These are phyloP conservation scores for Salix exigua DNA, from an alignment of 345 rosid species.

Conservation along the genomic window DNA sequence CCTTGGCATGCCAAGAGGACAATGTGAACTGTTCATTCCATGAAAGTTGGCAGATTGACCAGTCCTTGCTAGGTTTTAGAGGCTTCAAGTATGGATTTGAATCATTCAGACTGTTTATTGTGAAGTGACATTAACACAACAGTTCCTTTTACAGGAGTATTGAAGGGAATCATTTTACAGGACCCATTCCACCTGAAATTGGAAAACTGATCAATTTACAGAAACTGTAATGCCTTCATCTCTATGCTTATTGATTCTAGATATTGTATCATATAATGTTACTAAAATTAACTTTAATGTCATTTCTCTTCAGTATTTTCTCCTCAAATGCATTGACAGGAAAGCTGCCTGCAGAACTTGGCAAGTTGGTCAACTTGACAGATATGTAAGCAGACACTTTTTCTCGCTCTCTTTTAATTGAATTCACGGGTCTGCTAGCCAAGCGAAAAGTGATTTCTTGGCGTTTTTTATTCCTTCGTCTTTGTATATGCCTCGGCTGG, in stretches of 20 bases:
- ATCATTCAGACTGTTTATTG: slow-evolving; percentile 6
- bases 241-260: slow-evolving; percentile 9
- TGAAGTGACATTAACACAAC: background rate
- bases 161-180: slow-evolving; percentile 74
- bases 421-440: background rate
- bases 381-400: slow-evolving; percentile 56
- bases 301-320: slow-evolving; percentile 41
- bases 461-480: background rate
- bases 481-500: background rate
- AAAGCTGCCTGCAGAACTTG: slow-evolving; percentile 46
- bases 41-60: background rate
- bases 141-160: slow-evolving; percentile 52
- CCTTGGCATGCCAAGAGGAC: background rate
- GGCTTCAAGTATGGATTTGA: background rate
- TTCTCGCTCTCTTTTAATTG: background rate
- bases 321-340: slow-evolving; percentile 77
- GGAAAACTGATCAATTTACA: slow-evolving; percentile 52
- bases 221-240: slow-evolving; percentile 48
- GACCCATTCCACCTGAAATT: slow-evolving; percentile 69
- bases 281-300: background rate
- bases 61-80: background rate
- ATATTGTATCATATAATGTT: background rate
- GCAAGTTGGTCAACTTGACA: slow-evolving; percentile 53
- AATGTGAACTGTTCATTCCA: background rate
- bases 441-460: background rate